Base-by-base conservation (phyloP, 192 early-diverging fungal genomes). In the Linnemannia schmuckeri region DNA sequence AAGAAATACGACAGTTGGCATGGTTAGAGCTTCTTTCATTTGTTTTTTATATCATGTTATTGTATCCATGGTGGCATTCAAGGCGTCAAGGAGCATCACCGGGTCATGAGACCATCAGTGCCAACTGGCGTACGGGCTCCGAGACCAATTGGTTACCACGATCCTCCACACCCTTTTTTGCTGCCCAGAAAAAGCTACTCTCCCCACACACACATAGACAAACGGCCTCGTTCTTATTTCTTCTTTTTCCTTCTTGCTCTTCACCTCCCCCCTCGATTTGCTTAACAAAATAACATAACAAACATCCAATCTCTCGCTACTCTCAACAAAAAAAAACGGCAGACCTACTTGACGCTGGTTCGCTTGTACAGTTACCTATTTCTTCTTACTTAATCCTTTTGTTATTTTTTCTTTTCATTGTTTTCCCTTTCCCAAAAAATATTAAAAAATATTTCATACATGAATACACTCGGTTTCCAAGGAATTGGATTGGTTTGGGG, bases 271-370 rank as follows among this genome's bases (percentile, higher is more conserved):
- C 12, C n/a, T 30, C 46, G 61, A 33, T 66, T 3, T 66, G 61
- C 61, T n/a, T n/a, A 15, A 15, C 61, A 66, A 66, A 66, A 66
- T 66, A 66, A 66, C 61, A 66, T 66, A 24, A 27, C 61, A 66
- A 12, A 6, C n/a, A 61, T n/a, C n/a, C n/a, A 9, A 3, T 61
- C 57, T 5, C 9, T 27, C 6, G 9, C n/a, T 10, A 27, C 57
- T 33, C 7, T 33, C 7, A 27, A 33, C 27, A n/a, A 63, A 30
- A 33, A 66, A 52, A 52, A 52, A 52, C 49, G 49, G 30, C 61
- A 30, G 30, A 33, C 61, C 13, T 33, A 27, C 61, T 52, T 52
- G 49, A 22, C 49, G 49, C 49, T 52, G 49, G 49, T 24, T 15
- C 61, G 61, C 61, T 66, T 66, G 61, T 66, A 66, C 61, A 66